A percentile compares a stretch with the other conserved stretches of the same genome.
These are phyloP conservation scores for Spathaspora arborariae DNA, from an alignment of 805 yeast genomes.

Conservation along the genomic window DNA sequence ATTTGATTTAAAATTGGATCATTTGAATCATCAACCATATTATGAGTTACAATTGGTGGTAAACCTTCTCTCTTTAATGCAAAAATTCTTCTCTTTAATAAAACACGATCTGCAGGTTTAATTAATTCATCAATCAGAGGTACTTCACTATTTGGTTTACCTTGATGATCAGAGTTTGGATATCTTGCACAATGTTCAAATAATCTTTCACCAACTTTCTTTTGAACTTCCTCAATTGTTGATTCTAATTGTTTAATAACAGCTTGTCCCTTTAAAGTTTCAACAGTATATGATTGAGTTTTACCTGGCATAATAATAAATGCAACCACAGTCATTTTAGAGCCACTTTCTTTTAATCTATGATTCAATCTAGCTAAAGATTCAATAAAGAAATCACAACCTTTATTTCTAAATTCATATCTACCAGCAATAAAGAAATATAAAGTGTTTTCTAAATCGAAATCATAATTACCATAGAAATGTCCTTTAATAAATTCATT, in stretches of 20 bases:
- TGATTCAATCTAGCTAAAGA: conserved; percentile 89
- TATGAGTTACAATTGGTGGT: conserved; percentile 96
- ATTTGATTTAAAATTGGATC: conserved; percentile 93
- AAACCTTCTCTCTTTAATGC: conserved; percentile 85
- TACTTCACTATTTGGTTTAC: conserved; percentile 45
- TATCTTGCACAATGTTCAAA: conserved; percentile 84
- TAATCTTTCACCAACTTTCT: conserved; percentile 78
- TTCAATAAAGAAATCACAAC: conserved; percentile 93
- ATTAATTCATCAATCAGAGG: conserved; percentile 81
- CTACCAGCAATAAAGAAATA: conserved; percentile 97
- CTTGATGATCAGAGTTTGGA: conserved; percentile 44
- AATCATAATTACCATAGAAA: conserved; percentile 94
- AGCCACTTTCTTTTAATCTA: conserved; percentile 71
- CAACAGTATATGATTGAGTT: conserved; percentile 91
- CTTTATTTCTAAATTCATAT: conserved; percentile 94
- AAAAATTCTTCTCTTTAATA: conserved; percentile 85
- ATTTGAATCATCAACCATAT: conserved; percentile 86
- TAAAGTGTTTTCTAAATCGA: conserved; percentile 87
- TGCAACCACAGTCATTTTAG: conserved; percentile 92
- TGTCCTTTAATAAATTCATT: conserved; percentile 95
- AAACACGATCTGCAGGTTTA: conserved; percentile 81
- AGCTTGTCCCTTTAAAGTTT: conserved; percentile 94
- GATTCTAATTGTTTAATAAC: conserved; percentile 87
- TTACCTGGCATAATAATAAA: conserved; percentile 98
- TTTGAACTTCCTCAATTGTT: conserved; percentile 85